Evolutionary conservation across 495 filamentous ascomycete species (phyloP).

Genomic region (Aspergillus haitiensis): DNA sequence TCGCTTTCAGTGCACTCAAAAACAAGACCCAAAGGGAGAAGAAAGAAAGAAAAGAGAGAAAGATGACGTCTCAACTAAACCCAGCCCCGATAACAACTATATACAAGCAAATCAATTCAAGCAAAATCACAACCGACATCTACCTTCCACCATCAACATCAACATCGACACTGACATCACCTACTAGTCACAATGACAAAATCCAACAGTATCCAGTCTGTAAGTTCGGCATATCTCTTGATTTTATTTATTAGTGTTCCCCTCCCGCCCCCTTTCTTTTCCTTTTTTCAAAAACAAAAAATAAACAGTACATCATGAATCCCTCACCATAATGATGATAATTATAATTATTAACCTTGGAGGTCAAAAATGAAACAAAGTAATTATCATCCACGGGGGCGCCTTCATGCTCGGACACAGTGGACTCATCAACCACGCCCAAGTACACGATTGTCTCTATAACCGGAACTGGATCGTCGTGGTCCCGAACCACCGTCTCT

Average conservation of each 20-base stretch:
- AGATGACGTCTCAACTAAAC: conserved; percentile 6
- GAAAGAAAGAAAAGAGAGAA: conserved; percentile 6
- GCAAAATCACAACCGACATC: conserved; percentile 36
- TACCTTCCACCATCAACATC: conserved; percentile 31
- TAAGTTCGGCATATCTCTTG: conserved; percentile 18
- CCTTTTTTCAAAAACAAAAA: too few relatives aligned
- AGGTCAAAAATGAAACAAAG: conserved; percentile 18
- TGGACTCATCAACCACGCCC: conserved; percentile 33
- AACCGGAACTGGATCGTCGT: conserved; percentile 41
- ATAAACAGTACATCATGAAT: neutral
- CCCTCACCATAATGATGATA: neutral
- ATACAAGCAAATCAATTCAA: conserved; percentile 34
- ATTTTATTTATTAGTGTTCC: too few relatives aligned
- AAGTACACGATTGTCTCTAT: conserved; percentile 36
- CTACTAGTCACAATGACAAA: conserved; percentile 7
- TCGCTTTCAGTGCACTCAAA: neutral
- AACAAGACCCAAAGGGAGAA: conserved; percentile 12
- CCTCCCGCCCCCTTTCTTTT: too few relatives aligned
- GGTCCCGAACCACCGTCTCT: conserved; percentile 38
- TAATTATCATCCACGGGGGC: conserved; percentile 43
- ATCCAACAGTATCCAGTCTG: conserved; percentile 29
- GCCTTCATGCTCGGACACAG: conserved; percentile 43
- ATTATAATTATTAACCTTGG: neutral
- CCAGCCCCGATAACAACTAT: conserved; percentile 24
- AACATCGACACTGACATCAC: too few relatives aligned